These are phyloP conservation scores for Sphagnum tenellum DNA, from an alignment of 225 moss, liverwort and hornwort species.

Conservation along the genomic window DNA sequence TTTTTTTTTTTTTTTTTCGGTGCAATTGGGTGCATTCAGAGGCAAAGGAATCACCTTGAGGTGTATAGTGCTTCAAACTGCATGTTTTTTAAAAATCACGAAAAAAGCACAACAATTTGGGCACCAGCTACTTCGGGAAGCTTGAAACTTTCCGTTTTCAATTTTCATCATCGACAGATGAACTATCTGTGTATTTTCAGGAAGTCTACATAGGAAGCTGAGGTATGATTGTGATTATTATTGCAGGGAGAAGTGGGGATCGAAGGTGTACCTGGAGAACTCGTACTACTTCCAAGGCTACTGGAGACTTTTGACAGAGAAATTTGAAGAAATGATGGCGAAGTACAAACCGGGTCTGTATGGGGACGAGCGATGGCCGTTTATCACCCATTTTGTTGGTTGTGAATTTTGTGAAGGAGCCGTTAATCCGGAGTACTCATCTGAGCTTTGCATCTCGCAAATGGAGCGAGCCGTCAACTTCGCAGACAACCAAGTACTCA, in stretches of 20 bases:
- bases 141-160: too few species aligned
- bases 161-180: too few species aligned
- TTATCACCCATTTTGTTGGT: conserved; percentile 88
- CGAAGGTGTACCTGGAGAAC: conserved; percentile 59
- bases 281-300: conserved; percentile 88
- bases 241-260: conserved; percentile 28
- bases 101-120: too few species aligned
- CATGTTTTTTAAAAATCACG: too few species aligned
- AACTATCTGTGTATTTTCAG: too few species aligned
- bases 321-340: conserved; percentile 79
- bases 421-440: conserved; percentile 65
- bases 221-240: too few species aligned
- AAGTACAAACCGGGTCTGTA: conserved; percentile 54
- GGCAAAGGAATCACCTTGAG: too few species aligned
- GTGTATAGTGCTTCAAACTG: too few species aligned
- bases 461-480: conserved; percentile 95
- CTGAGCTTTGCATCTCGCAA: conserved; percentile 57
- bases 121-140: too few species aligned
- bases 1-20: too few species aligned
- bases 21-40: too few species aligned
- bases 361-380: conserved; percentile 86
- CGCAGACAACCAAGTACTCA: conserved; percentile 67
- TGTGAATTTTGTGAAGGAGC: conserved; percentile 83
- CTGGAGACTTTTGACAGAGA: conserved; percentile 65
- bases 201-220: too few species aligned